phyloP scores from a whole-genome alignment of 2,329 filamentous ascomycete genomes.

The Sordariomycetes sp. region DNA sequence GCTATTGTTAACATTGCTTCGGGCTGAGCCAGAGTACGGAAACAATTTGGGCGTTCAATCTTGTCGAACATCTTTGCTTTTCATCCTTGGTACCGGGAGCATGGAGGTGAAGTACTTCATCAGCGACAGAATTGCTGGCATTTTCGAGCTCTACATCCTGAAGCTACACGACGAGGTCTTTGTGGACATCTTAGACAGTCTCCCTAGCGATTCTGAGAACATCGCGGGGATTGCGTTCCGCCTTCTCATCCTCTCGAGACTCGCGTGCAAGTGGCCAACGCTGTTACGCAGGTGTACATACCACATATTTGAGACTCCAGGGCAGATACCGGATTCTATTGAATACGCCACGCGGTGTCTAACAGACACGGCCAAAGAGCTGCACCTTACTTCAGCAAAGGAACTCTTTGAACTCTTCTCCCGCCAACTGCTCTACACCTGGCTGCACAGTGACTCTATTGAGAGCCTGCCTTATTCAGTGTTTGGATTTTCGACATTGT shows the following conservation, averaged over 20 bases:
- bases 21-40: conserved; percentile 58
- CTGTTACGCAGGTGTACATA: conserved; percentile 82
- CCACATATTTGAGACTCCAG: conserved; percentile 86
- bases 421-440: conserved; percentile 83
- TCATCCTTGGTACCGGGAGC: conserved; percentile 56
- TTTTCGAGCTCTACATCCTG: conserved; percentile 79
- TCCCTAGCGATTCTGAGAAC: conserved; percentile 66
- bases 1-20: conserved; percentile 63
- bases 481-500: conserved; percentile 66
- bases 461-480: conserved; percentile 73
- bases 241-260: conserved; percentile 62
- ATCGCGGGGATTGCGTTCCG: conserved; percentile 80
- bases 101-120: conserved; percentile 70
- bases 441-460: conserved; percentile 62
- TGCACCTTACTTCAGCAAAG: conserved; percentile 56
- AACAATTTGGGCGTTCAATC: conserved; percentile 46
- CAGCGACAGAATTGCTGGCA: conserved; percentile 55
- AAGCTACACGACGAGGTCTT: conserved; percentile 78
- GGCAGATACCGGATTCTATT: conserved; percentile 54
- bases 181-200: conserved; percentile 67
- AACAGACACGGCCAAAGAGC: conserved; percentile 50
- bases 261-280: conserved; percentile 80
- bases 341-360: conserved; percentile 69
- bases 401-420: conserved; percentile 77
- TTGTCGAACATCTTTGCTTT: conserved; percentile 62